Evolutionary conservation across 139 green algal genomes (phyloP).

Genomic region (Volvox africanus): DNA sequence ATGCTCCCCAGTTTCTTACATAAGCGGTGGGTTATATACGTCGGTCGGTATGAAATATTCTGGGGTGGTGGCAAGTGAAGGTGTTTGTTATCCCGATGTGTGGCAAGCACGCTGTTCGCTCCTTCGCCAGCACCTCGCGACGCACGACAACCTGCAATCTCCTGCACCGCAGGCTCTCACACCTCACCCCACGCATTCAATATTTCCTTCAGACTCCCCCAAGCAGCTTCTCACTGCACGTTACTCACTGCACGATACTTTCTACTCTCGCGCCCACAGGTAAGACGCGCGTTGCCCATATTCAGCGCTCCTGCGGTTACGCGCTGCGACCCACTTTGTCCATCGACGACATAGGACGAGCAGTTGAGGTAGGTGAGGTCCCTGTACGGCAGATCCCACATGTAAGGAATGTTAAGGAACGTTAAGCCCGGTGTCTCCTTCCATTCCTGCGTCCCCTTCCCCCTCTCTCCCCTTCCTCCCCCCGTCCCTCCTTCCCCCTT

Average conservation of each 20-base stretch:
- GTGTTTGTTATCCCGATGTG: no score
- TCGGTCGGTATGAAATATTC: no score
- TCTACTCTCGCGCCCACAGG: conserved; percentile 44
- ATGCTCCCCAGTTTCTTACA: no score
- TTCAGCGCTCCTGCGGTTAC: conserved; percentile 98
- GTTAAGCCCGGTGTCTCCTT: no score
- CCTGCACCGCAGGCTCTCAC: not conserved
- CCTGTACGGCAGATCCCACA: no score
- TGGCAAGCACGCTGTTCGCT: no score
- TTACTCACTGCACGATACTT: no score
- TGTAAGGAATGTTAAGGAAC: no score
- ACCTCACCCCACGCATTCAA: not conserved
- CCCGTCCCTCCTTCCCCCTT: not conserved
- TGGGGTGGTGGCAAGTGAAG: no score
- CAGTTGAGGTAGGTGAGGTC: conserved; percentile 50
- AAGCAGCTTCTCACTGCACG: not conserved
- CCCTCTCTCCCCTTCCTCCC: not conserved
- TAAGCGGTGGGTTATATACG: no score
- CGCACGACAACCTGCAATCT: no score
- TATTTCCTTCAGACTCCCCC: not conserved
- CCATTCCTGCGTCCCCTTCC: not conserved
- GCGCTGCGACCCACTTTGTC: conserved; percentile 85
- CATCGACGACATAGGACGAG: conserved; percentile 82
- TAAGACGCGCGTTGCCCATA: conserved; percentile 80
- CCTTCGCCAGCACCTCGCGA: no score